A percentile compares a stretch with the other conserved stretches of the same genome.
Evolutionary conservation across 1,139 yeast species (phyloP).

Genomic region (Yamadazyma songkhlaensis): DNA sequence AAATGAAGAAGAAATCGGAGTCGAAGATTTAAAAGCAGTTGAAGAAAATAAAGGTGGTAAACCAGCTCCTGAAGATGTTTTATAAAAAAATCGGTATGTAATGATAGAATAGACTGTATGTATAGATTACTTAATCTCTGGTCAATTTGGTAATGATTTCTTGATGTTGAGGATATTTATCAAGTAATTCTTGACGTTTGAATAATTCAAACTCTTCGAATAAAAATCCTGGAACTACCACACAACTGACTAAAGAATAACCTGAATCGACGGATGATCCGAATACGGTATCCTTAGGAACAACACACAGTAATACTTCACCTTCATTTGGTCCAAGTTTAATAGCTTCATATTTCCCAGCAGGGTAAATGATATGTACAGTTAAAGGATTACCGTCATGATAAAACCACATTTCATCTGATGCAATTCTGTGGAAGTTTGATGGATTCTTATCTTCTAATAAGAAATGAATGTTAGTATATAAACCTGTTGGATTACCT

Average conservation of each 20-base stretch:
- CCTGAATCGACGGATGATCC: constrained; percentile 18
- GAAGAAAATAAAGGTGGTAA: not conserved
- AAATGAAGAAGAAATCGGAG: constrained; percentile 12
- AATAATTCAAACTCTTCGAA: constrained; percentile 19
- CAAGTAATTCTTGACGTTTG: constrained; percentile 12
- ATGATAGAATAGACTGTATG: not conserved
- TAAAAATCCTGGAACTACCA: constrained; percentile 19
- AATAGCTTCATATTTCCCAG: constrained; percentile 14
- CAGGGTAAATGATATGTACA: constrained; percentile 16
- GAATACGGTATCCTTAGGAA: constrained; percentile 18
- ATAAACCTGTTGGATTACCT: constrained; percentile 18
- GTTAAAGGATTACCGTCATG: constrained; percentile 19
- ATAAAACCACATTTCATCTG: constrained; percentile 21
- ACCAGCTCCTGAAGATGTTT: constrained; percentile 4
- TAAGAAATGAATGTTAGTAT: constrained; percentile 18
- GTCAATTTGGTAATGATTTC: constrained; percentile 16
- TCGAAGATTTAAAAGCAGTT: constrained; percentile 7
- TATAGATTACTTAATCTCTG: constrained; percentile 4
- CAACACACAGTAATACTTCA: constrained; percentile 17
- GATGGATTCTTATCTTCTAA: constrained; percentile 18
- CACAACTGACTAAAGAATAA: constrained; percentile 18
- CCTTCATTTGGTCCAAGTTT: constrained; percentile 17
- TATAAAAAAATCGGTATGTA: not conserved
- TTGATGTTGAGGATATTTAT: constrained; percentile 16
- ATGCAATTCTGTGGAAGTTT: constrained; percentile 17